Evolutionary conservation across 257 asterid species (phyloP).

Genomic region (Lavandula angustifolia): DNA sequence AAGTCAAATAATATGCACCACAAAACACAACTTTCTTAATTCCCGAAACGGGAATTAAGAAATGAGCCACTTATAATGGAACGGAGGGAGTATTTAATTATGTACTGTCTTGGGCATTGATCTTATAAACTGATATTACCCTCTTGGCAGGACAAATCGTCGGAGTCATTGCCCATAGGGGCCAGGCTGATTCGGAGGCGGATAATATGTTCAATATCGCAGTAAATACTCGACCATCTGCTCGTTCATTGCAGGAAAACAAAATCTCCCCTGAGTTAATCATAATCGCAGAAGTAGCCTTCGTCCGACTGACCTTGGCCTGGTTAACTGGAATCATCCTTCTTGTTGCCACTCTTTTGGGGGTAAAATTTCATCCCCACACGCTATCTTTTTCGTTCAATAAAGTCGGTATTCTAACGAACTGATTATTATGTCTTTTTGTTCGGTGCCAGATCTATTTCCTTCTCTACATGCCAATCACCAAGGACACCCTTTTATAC

Average conservation of each 20-base stretch:
- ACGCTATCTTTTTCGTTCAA: constrained; percentile 8
- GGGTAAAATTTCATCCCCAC: constrained; percentile 54
- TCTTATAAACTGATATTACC: constrained; percentile 22
- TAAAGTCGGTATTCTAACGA: constrained; percentile 13
- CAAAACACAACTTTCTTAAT: too few species aligned
- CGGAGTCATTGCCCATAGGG: constrained; percentile 66
- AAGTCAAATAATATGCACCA: too few species aligned
- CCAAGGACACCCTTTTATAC: constrained; percentile 94
- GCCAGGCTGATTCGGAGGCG: constrained; percentile 36
- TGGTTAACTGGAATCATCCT: constrained; percentile 93
- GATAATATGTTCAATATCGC: constrained; percentile 51
- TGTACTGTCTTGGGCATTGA: not conserved
- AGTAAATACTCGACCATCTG: constrained; percentile 54
- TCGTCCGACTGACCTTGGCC: constrained; percentile 76
- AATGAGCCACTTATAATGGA: too few species aligned
- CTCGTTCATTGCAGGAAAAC: constrained; percentile 71
- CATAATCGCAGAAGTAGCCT: constrained; percentile 46
- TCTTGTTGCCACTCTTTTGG: constrained; percentile 75
- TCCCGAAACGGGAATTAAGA: too few species aligned
- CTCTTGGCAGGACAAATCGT: constrained; percentile 71
- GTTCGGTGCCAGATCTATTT: constrained; percentile 69
- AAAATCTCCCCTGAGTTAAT: constrained; percentile 30
- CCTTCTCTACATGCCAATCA: constrained; percentile 81
- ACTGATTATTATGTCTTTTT: constrained; percentile 30
- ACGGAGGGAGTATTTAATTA: not conserved